A percentile compares a stretch with the other conserved stretches of the same genome.
These are phyloP conservation scores for Xylaria palmicola DNA, from an alignment of 495 filamentous ascomycete genomes.

Conservation along the genomic window DNA sequence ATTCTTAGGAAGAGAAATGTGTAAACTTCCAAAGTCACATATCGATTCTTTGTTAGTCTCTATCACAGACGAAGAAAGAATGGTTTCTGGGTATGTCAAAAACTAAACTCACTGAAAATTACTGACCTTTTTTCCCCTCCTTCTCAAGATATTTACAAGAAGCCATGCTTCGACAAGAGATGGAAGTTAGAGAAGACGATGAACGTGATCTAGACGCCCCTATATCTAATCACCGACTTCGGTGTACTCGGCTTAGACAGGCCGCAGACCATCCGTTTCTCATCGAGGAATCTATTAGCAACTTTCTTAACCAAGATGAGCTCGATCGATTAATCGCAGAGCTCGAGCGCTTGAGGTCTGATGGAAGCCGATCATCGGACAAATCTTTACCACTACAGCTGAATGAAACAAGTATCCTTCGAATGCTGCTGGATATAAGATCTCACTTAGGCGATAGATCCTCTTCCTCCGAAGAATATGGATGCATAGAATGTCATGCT, in stretches of 20 bases:
- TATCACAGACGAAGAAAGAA: neutral
- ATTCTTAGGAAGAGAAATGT: neutral
- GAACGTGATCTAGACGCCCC: slow-evolving; percentile 1
- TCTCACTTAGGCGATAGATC: neutral
- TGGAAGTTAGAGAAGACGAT: neutral
- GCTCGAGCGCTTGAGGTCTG: neutral
- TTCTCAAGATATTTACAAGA: neutral
- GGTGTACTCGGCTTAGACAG: slow-evolving; percentile 15
- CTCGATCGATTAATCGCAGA: neutral
- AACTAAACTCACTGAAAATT: neutral
- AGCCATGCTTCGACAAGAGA: neutral
- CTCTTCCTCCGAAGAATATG: neutral
- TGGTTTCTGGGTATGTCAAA: neutral
- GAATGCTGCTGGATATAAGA: neutral
- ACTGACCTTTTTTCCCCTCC: neutral
- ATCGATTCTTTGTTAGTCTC: neutral
- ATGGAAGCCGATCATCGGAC: neutral
- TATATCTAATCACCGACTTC: neutral
- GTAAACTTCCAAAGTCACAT: neutral
- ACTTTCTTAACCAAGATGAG: neutral
- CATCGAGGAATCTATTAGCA: slow-evolving; percentile 8
- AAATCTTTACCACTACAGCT: neutral
- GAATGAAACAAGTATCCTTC: neutral
- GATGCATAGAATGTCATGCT: neutral
- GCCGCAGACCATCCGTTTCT: slow-evolving; percentile 23